Evolutionary conservation across 768 basidiomycete species (phyloP).

Genomic region (Termitomyces sp.): DNA sequence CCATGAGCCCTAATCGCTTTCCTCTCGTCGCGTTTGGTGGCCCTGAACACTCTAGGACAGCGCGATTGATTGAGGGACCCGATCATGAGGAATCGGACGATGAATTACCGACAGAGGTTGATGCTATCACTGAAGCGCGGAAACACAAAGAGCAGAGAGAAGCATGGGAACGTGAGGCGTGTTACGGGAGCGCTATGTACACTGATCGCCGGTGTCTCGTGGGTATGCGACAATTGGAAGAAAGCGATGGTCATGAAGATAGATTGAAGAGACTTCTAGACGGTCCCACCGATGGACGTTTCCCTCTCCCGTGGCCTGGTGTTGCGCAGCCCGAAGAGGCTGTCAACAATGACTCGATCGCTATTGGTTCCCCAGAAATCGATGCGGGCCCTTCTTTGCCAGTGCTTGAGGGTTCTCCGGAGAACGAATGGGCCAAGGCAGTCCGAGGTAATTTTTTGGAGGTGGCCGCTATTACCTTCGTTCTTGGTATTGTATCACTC

Average conservation of each 20-base stretch:
- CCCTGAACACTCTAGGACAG: slow-evolving; percentile 14
- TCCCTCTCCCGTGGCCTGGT: slow-evolving; percentile 6
- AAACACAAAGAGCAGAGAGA: slow-evolving; percentile 22
- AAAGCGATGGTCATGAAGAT: slow-evolving; percentile 39
- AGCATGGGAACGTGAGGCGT: slow-evolving; percentile 10
- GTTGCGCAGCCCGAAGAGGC: slow-evolving; percentile 8
- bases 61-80: slow-evolving; percentile 20
- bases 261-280: slow-evolving; percentile 52
- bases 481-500: slow-evolving; percentile 22
- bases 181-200: slow-evolving; percentile 9
- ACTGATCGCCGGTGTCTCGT: slow-evolving; percentile 54
- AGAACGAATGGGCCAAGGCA: slow-evolving; percentile 10
- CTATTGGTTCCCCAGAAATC: background rate
- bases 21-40: slow-evolving; percentile 75
- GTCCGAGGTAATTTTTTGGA: slow-evolving; percentile 16
- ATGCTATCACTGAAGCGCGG: slow-evolving; percentile 37
- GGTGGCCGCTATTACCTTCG: slow-evolving; percentile 17
- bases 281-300: slow-evolving; percentile 35
- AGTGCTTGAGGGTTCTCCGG: background rate
- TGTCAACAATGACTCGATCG: slow-evolving; percentile 1
- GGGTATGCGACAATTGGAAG: slow-evolving; percentile 52
- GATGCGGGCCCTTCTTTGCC: background rate
- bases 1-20: slow-evolving; percentile 76
- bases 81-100: slow-evolving; percentile 9
- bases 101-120: slow-evolving; percentile 36